These are phyloP conservation scores for Fraxinus ornus DNA, from an alignment of 305 asterid genomes.

Conservation along the genomic window DNA sequence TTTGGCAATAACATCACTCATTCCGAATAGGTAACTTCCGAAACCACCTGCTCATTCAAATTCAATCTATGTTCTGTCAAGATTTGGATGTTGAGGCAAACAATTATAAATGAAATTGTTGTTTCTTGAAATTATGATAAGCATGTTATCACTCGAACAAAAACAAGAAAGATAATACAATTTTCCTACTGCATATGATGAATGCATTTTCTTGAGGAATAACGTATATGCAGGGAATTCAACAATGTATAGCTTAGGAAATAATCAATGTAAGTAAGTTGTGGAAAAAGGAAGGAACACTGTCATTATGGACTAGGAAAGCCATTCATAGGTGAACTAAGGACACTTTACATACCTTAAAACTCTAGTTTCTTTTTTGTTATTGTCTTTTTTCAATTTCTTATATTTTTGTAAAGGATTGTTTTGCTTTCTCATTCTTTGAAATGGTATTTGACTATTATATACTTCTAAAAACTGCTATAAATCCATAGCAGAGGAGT, in stretches of 20 bases:
- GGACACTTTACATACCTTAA: not conserved
- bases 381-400: not conserved
- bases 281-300: not conserved
- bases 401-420: too few relatives aligned
- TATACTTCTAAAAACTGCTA: not conserved
- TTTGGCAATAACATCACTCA: conserved; percentile 77
- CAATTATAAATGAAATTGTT: not conserved
- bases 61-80: not conserved
- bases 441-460: not conserved
- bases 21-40: conserved; percentile 90
- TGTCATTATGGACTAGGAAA: not conserved
- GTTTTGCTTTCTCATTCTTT: not conserved
- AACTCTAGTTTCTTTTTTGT: not conserved
- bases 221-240: not conserved
- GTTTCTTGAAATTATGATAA: not conserved
- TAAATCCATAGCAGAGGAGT: not conserved
- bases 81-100: not conserved
- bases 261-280: not conserved
- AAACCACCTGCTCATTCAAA: conserved; percentile 73
- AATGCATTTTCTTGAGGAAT: not conserved
- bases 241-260: not conserved
- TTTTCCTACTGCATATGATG: not conserved
- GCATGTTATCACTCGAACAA: not conserved
- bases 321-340: not conserved
- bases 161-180: not conserved